Conservation (phyloP, 108 stramenopile species). For the Bacterosira constricta region DNA sequence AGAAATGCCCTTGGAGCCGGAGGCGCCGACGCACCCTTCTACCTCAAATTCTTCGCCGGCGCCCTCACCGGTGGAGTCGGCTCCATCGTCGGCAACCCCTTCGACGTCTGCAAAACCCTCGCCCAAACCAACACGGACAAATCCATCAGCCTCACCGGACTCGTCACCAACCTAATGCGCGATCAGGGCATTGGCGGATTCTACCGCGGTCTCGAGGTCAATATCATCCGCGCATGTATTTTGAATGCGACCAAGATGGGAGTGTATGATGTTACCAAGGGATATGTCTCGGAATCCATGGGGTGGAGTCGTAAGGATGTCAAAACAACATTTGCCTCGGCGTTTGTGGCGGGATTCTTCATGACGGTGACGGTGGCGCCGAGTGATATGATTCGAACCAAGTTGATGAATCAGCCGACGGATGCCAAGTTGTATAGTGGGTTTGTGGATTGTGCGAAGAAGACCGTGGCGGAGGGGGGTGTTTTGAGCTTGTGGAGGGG, state of each 20-base stretch:
- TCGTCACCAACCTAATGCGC: constrained; percentile 71
- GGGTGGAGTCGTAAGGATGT: constrained; percentile 83
- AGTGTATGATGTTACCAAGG: constrained; percentile 87
- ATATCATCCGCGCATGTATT: constrained; percentile 87
- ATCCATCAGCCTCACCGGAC: constrained; percentile 48
- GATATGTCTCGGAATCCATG: constrained; percentile 67
- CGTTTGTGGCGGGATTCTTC: constrained; percentile 89
- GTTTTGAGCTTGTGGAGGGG: constrained; percentile 79
- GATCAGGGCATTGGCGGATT: constrained; percentile 91
- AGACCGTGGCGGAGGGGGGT: constrained; percentile 78
- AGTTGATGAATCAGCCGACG: constrained; percentile 89
- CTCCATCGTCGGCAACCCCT: constrained; percentile 85
- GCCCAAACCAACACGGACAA: constrained; percentile 87
- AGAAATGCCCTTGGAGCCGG: constrained; percentile 81
- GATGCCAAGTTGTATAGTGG: constrained; percentile 83
- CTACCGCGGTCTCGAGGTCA: constrained; percentile 89
- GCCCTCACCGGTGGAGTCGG: constrained; percentile 88
- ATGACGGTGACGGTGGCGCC: constrained; percentile 89
- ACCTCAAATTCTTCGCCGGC: constrained; percentile 88
- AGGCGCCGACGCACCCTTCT: constrained; percentile 70
- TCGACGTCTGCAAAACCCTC: constrained; percentile 92
- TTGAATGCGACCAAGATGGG: constrained; percentile 96
- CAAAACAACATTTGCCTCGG: constrained; percentile 65
- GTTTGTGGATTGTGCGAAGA: constrained; percentile 74
- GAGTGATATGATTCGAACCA: constrained; percentile 67